Percentiles rank a stretch among this genome's conserved stretches.
These are phyloP conservation scores for Isoetes taiwanensis DNA, from an alignment of 75 land plant genomes.

Conservation along the genomic window DNA sequence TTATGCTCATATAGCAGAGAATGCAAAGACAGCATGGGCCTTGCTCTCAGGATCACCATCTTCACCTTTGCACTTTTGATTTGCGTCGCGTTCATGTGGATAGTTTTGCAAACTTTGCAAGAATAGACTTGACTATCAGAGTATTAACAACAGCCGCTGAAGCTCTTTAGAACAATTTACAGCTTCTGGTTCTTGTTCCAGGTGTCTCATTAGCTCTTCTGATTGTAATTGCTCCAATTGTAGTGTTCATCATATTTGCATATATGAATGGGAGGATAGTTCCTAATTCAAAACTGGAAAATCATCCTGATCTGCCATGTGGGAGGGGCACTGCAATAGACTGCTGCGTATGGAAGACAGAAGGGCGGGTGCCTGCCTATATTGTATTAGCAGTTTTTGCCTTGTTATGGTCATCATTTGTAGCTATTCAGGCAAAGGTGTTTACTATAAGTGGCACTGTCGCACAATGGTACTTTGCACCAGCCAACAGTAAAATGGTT, in stretches of 20 bases:
- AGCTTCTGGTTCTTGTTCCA: conserved; percentile 52
- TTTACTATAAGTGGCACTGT: conserved; percentile 81
- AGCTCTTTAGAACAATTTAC: conserved; percentile 48
- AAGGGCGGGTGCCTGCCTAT: conserved; percentile 80
- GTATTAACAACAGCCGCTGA: conserved; percentile 51
- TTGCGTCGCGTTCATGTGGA: conserved; percentile 59
- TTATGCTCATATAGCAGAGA: conserved; percentile 38
- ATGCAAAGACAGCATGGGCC: conserved; percentile 46
- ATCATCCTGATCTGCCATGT: conserved; percentile 13
- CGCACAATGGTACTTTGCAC: conserved; percentile 88
- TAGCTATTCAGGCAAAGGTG: conserved; percentile 57
- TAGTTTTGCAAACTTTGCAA: conserved; percentile 60
- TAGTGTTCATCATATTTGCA: conserved; percentile 60
- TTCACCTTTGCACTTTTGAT: conserved; percentile 53
- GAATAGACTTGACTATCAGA: conserved; percentile 62
- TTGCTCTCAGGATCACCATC: conserved; percentile 41
- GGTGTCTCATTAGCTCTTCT: conserved; percentile 30
- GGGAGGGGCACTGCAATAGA: conserved; percentile 32
- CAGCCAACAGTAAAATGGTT: conserved; percentile 25
- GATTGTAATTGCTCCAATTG: conserved; percentile 46
- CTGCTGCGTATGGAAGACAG: conserved; percentile 68
- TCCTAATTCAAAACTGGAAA: conserved; percentile 13
- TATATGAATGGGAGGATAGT: conserved; percentile 61
- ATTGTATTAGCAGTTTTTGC: conserved; percentile 57
- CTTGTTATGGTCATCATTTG: conserved; percentile 56